phyloP scores from a whole-genome alignment of 2,329 filamentous ascomycete genomes.

The Cercospora beticola region DNA sequence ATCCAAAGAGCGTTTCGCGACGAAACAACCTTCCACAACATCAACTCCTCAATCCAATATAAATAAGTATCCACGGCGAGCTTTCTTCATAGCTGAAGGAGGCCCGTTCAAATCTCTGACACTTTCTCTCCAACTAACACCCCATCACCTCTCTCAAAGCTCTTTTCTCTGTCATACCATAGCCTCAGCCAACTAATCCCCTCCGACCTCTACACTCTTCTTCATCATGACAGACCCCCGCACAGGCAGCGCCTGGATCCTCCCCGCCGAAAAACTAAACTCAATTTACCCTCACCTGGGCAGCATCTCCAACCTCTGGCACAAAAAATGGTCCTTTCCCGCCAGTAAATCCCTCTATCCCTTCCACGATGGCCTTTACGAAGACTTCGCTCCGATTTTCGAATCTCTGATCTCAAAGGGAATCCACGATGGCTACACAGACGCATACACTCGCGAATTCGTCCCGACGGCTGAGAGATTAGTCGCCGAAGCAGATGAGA shows the following conservation, averaged over 20 bases:
- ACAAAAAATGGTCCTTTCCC: constrained; percentile 41
- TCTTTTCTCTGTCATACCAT: no score
- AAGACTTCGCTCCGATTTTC: constrained; percentile 43
- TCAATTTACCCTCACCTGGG: constrained; percentile 57
- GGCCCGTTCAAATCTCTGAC: neutral
- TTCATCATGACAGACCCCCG: constrained; percentile 30
- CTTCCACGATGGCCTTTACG: constrained; percentile 35
- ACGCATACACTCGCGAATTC: constrained; percentile 41
- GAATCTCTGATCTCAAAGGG: constrained; percentile 38
- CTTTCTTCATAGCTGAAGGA: neutral
- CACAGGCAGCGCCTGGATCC: constrained; percentile 39
- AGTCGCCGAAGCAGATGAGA: constrained; percentile 33
- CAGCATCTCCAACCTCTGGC: constrained; percentile 57
- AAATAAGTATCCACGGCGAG: neutral
- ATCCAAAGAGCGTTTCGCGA: neutral
- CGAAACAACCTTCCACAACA: constrained; percentile 3
- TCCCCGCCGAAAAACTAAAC: constrained; percentile 49
- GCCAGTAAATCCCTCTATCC: constrained; percentile 35
- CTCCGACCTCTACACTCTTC: no score
- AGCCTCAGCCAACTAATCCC: no score
- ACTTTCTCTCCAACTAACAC: no score
- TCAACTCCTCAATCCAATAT: neutral
- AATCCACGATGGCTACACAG: constrained; percentile 42
- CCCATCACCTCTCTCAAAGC: no score
- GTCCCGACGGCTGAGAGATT: constrained; percentile 37